phyloP scores from a whole-genome alignment of 257 asterid species.

The Primulina huaijiensis region DNA sequence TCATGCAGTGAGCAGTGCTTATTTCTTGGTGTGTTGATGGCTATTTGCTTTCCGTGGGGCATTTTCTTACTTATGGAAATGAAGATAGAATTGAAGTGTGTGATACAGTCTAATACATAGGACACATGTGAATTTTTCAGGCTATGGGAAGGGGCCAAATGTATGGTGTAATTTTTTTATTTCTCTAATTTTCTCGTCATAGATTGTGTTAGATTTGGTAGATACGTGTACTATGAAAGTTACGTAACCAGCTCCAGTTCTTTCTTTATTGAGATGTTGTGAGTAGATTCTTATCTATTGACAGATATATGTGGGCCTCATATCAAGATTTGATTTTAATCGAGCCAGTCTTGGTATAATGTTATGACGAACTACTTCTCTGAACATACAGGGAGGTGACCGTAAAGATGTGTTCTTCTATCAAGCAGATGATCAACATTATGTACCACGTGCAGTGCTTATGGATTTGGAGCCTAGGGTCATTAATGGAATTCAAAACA shows the following conservation, averaged over 20 bases:
- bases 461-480: slow-evolving; percentile 99
- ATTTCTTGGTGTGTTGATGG: neutral
- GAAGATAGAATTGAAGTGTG: neutral
- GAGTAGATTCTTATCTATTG: neutral
- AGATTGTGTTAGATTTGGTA: neutral
- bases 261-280: slow-evolving; percentile 3
- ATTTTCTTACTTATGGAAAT: neutral
- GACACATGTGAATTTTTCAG: neutral
- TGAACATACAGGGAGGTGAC: slow-evolving; percentile 78
- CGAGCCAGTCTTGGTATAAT: neutral
- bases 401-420: slow-evolving; percentile 97
- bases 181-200: neutral
- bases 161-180: neutral
- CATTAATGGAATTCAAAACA: slow-evolving; percentile 88
- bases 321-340: neutral
- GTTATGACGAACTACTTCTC: slow-evolving; percentile 7
- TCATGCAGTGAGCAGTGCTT: neutral
- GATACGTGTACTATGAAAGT: neutral
- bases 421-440: slow-evolving; percentile 99
- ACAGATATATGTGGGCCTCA: neutral
- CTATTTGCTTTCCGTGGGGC: neutral
- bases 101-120: neutral
- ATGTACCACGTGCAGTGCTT: slow-evolving; percentile 87
- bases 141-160: neutral
- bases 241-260: neutral